phyloP scores from a whole-genome alignment of 495 filamentous ascomycete species.

The Hyphodiscus hymeniophilus region DNA sequence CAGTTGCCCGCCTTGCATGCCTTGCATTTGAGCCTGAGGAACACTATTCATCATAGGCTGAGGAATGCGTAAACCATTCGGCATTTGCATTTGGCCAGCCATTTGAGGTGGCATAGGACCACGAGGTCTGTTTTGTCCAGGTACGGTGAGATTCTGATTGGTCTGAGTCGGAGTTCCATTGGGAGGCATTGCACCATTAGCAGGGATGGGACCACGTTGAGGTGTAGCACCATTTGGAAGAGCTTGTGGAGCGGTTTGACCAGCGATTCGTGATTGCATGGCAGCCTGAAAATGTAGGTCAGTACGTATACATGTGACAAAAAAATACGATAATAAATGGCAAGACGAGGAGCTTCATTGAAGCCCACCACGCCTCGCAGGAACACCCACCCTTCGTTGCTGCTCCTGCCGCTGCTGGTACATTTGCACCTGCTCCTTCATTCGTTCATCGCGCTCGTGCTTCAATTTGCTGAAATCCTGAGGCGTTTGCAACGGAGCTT shows the following conservation, averaged over 20 bases:
- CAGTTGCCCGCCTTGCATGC: constrained; percentile 44
- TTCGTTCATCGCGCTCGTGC: constrained; percentile 71
- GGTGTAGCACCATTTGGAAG: constrained; percentile 21
- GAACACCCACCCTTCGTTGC: constrained; percentile 45
- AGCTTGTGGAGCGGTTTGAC: constrained; percentile 30
- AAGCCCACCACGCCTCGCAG: background rate
- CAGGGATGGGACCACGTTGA: constrained; percentile 32
- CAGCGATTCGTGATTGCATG: constrained; percentile 30
- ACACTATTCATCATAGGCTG: constrained; percentile 58
- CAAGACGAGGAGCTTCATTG: background rate
- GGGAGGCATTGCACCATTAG: constrained; percentile 18
- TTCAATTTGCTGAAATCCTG: constrained; percentile 84
- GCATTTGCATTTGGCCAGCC: constrained; percentile 16
- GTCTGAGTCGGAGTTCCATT: constrained; percentile 10
- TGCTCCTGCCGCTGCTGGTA: constrained; percentile 55
- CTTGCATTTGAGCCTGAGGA: constrained; percentile 61
- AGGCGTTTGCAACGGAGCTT: constrained; percentile 51
- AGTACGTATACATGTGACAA: constrained; percentile 16
- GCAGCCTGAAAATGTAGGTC: constrained; percentile 25
- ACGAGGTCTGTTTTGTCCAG: constrained; percentile 21
- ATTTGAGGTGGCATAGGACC: constrained; percentile 20
- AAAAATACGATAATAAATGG: constrained; percentile 6
- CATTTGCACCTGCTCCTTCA: constrained; percentile 63
- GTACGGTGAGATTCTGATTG: constrained; percentile 23
- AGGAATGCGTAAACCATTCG: constrained; percentile 40